Conservation (phyloP, 768 basidiomycete species). For the Ramaria rubella region DNA sequence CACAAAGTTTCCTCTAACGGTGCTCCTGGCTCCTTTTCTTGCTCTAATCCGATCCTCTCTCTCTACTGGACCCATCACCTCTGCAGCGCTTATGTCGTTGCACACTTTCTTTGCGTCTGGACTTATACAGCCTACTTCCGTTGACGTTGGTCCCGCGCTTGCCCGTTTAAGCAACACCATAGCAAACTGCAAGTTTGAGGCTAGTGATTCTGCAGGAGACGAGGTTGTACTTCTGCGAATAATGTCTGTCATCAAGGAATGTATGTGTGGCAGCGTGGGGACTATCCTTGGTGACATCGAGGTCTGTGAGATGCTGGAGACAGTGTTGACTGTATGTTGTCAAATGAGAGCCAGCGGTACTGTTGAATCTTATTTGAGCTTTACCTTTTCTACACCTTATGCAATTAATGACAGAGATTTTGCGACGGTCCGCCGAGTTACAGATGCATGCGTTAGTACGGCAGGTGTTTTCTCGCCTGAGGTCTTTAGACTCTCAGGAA, state of each 20-base stretch:
- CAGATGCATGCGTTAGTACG: conserved; percentile 87
- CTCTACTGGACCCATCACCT: conserved; percentile 95
- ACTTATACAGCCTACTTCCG: conserved; percentile 53
- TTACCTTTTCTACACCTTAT: conserved; percentile 2
- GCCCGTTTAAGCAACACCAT: conserved; percentile 82
- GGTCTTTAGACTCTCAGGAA: conserved; percentile 49
- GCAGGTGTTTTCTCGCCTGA: conserved; percentile 72
- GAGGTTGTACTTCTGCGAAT: conserved; percentile 93
- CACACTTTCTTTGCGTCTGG: conserved; percentile 83
- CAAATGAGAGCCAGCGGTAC: conserved; percentile 93
- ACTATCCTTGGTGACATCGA: conserved; percentile 81
- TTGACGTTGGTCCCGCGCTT: conserved; percentile 58
- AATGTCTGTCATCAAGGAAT: conserved; percentile 81
- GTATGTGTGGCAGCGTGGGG: conserved; percentile 66
- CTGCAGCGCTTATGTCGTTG: conserved; percentile 82
- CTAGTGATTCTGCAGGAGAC: conserved; percentile 94
- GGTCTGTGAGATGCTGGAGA: conserved; percentile 97
- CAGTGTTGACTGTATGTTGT: conserved; percentile 93
- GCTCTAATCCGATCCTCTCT: conserved; percentile 88
- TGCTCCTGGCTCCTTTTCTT: conserved; percentile 81
- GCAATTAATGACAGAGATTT: conserved; percentile 51
- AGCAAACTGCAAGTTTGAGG: conserved; percentile 97
- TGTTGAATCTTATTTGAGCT: conserved; percentile 24
- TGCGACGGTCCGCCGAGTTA: conserved; percentile 80
- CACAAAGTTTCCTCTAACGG: conserved; percentile 46